Conservation (phyloP, 495 filamentous ascomycete genomes). For the Parathielavia appendiculata region DNA sequence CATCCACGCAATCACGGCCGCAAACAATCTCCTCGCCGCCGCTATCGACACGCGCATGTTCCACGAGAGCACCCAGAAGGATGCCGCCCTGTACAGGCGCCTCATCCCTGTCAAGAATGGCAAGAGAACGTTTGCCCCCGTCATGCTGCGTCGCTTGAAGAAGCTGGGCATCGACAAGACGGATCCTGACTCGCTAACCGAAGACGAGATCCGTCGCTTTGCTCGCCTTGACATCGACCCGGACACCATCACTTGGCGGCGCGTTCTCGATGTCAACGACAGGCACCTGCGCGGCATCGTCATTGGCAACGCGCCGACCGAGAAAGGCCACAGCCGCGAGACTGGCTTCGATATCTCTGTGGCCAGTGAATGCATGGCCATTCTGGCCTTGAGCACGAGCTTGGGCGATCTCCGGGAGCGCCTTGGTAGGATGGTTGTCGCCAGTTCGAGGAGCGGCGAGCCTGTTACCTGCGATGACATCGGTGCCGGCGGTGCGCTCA, state of each 20-base stretch:
- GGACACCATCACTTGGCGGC: slow-evolving; percentile 92
- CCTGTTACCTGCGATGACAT: slow-evolving; percentile 95
- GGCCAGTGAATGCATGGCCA: slow-evolving; percentile 97
- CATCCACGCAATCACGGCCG: slow-evolving; percentile 94
- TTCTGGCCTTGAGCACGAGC: slow-evolving; percentile 85
- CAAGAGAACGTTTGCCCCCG: slow-evolving; percentile 75
- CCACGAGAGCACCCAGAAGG: slow-evolving; percentile 91
- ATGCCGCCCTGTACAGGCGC: slow-evolving; percentile 80
- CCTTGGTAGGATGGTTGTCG: slow-evolving; percentile 94
- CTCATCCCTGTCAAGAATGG: slow-evolving; percentile 87
- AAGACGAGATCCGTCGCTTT: slow-evolving; percentile 81
- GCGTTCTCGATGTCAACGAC: slow-evolving; percentile 96
- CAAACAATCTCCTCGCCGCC: slow-evolving; percentile 96
- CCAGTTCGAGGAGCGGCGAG: slow-evolving; percentile 75
- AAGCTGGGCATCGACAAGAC: slow-evolving; percentile 96
- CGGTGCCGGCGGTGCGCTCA: slow-evolving; percentile 84
- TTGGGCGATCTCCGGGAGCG: slow-evolving; percentile 89
- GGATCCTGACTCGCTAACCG: slow-evolving; percentile 79
- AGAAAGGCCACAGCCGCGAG: slow-evolving; percentile 77
- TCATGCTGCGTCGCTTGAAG: slow-evolving; percentile 87
- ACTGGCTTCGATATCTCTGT: slow-evolving; percentile 98
- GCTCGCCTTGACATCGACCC: slow-evolving; percentile 94
- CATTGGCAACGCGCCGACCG: slow-evolving; percentile 79
- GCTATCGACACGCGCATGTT: slow-evolving; percentile 98
- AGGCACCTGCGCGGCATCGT: slow-evolving; percentile 84